These are phyloP conservation scores for Erodium maritimum DNA, from an alignment of 345 rosid species.

Conservation along the genomic window DNA sequence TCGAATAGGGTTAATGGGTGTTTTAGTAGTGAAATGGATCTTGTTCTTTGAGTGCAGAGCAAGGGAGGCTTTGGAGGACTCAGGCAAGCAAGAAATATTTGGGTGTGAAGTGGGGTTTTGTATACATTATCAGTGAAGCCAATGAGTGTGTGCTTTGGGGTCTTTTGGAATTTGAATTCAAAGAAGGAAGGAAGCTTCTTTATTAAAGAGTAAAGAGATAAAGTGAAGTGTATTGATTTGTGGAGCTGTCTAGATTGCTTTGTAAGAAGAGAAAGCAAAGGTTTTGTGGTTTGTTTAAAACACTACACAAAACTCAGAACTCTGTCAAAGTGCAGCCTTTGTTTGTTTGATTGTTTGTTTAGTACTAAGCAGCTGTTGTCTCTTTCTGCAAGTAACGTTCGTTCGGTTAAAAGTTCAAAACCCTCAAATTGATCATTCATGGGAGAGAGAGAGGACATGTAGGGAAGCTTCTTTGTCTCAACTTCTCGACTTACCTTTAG, in stretches of 20 bases:
- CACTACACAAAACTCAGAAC: background rate
- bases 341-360: background rate
- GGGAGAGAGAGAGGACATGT: no score
- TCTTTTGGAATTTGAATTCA: slow-evolving; percentile 1
- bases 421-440: no score
- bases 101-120: background rate
- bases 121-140: slow-evolving; percentile 18
- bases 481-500: no score
- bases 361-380: background rate
- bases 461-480: no score
- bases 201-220: slow-evolving; percentile 19
- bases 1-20: slow-evolving; percentile 5
- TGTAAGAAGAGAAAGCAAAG: slow-evolving; percentile 21
- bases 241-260: slow-evolving; percentile 18
- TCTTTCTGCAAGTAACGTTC: background rate
- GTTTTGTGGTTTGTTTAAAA: slow-evolving; percentile 16
- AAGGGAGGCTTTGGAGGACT: slow-evolving; percentile 13
- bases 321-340: background rate
- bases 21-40: slow-evolving; percentile 7
- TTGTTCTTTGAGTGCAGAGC: slow-evolving; percentile 24
- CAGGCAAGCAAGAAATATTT: background rate
- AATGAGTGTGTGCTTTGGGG: slow-evolving; percentile 4
- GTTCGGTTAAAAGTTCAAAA: no score
- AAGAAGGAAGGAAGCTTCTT: slow-evolving; percentile 18
- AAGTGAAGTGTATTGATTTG: slow-evolving; percentile 13